phyloP scores from a whole-genome alignment of 441 rosid species.

The Erodium chrysanthum region DNA sequence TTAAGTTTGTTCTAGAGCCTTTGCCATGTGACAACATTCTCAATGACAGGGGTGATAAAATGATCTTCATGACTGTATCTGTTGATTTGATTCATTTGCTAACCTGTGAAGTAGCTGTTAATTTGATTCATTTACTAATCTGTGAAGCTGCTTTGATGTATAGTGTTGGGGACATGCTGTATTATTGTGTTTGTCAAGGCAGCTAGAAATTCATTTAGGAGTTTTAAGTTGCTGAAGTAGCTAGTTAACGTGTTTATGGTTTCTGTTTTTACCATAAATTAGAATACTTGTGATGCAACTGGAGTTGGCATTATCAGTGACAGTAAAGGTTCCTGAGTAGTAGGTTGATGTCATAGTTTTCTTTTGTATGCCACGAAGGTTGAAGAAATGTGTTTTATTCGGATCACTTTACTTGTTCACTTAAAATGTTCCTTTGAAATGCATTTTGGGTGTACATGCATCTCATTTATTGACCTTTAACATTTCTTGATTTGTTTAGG shows the following conservation, averaged over 20 bases:
- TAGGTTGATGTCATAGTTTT: not conserved
- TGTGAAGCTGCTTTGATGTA: not conserved
- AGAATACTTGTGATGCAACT: too few relatives aligned
- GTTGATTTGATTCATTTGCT: not conserved
- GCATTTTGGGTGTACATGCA: slow-evolving; percentile 14
- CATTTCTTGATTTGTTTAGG: slow-evolving; percentile 14
- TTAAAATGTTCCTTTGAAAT: not conserved
- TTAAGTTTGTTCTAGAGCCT: too few relatives aligned
- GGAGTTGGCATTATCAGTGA: too few relatives aligned
- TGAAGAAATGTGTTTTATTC: not conserved
- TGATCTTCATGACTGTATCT: not conserved
- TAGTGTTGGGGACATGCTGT: not conserved
- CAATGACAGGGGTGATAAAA: not conserved
- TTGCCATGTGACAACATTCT: not conserved
- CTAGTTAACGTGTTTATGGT: not conserved
- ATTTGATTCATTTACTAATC: not conserved
- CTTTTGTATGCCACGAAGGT: not conserved
- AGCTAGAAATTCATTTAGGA: not conserved
- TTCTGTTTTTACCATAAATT: too few relatives aligned
- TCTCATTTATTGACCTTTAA: not conserved
- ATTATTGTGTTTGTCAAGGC: not conserved
- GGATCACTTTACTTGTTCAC: not conserved
- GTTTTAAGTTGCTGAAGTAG: not conserved
- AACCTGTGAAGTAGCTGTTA: not conserved
- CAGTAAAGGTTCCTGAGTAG: too few relatives aligned